Evolutionary conservation across 1,139 yeast species (phyloP), one percentile per base, ranked within the genome.

Genomic region (Hyphopichia khmerensis): DNA sequence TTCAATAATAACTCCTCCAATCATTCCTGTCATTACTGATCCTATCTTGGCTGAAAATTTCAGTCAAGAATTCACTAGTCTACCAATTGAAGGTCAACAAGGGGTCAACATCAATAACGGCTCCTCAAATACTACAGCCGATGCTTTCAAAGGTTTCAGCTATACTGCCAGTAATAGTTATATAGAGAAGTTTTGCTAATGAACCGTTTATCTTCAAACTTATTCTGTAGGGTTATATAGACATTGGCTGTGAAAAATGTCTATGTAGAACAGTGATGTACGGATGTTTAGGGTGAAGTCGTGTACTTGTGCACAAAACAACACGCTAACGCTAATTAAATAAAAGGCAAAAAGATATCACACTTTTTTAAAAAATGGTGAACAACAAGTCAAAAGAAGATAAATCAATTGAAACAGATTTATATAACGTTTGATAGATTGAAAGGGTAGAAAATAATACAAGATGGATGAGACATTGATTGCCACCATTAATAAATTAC

Each of bases 381-480:
- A 21, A 21, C 24, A 21, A 21, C 24, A 21, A 21, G 24, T 21
- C 24, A 21, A 21, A 21, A 6, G 8, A 21, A 21, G 8, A 8
- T 8, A 21, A 21, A 21, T 21, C 24, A 21, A 8, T 21, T 21
- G 24, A 21, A 26, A 9, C 10, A 30, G 15, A 16, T 17, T 4
- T 15, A 7, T 7, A 30, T 6, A 30, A 8, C 8, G 9, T 3
- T 4, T 15, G 4, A 30, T 30, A 30, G 5, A 16, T 30, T 30
- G 18, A 6, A 30, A 30, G 33, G 5, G 10, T 9, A 4, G 5
- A 6, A 15, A 23, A 4, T 5, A 9, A 35, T 35, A 35, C 38
- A 48, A 33, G 42, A 91, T 91, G 98, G 98, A 91, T 72, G 96
- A 88, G 69, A 77, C 84, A 36, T 82, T 91, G 57, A 91, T 91